Base-by-base conservation (phyloP, 2,329 filamentous ascomycete genomes). In the Xylariaceae sp. region DNA sequence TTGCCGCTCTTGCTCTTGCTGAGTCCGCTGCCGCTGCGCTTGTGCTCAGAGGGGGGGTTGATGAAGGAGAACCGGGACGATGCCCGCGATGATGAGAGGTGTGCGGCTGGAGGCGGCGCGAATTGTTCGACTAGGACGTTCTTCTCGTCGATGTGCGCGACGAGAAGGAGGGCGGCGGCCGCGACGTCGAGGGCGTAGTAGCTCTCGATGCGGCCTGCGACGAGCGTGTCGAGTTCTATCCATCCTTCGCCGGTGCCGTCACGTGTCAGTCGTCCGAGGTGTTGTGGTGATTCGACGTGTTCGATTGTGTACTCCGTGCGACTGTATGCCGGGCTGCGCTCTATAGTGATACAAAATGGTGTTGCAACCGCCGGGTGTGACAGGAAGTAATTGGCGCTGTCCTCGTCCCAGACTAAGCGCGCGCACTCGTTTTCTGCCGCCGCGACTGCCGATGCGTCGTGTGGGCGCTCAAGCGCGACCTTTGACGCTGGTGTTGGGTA, bases 351-450 rank as follows among this genome's bases (percentile, higher is more conserved):
- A 61, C 77, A 75, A 60, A 85, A 85, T 1, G 81, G 81, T 34
- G 77, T 76, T n/a, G 77, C 75, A 16, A 84, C 70, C 0, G 79
- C 76, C 2, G 79, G 79, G 59, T 84, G 81, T 22, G 77, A 79
- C n/a, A 85, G 69, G 61, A 79, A 85, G 62, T 82, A 75, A 55
- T 69, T 75, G 5, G 66, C 63, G 45, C 70, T 75, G 57, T 85
- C 81, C 22, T 78, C 76, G 57, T 85, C 81, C 78, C 83, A 89
- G n/a, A 86, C 79, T 2, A 91, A 75, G 2, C 82, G 75, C 20
- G 81, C 86, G 55, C 80, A 82, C 65, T 89, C 85, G 23, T 77
- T 74, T 60, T 86, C 80, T 0, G 85, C 85, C 25, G 82, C 77
- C 47, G 74, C 72, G 4, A 82, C 72, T 8, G 83, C 75, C 0